A percentile compares a stretch with the other conserved stretches of the same genome.
These are phyloP conservation scores for Tetramitus jugosus DNA, from an alignment of 208 protist species.

Conservation along the genomic window DNA sequence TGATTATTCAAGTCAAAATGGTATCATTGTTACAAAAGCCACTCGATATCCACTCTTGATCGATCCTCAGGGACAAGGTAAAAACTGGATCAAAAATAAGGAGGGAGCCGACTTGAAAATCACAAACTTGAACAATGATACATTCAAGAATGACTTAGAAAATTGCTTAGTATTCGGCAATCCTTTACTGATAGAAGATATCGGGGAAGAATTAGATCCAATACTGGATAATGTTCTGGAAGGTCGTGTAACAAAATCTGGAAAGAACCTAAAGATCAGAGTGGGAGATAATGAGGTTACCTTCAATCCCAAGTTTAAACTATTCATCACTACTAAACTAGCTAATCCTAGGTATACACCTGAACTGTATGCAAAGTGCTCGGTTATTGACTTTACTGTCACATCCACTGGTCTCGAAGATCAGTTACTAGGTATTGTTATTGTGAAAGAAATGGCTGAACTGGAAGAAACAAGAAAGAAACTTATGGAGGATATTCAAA, in stretches of 20 bases:
- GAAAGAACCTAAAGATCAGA: constrained; percentile 41
- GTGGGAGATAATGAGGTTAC: constrained; percentile 60
- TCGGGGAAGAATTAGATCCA: constrained; percentile 71
- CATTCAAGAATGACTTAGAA: constrained; percentile 56
- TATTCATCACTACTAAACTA: constrained; percentile 76
- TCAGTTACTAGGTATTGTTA: constrained; percentile 51
- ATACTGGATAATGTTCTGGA: constrained; percentile 73
- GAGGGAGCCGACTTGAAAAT: constrained; percentile 38
- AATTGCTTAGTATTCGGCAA: constrained; percentile 51
- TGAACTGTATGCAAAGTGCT: constrained; percentile 64
- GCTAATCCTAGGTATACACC: constrained; percentile 68
- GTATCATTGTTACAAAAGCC: constrained; percentile 65
- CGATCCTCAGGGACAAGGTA: constrained; percentile 73
- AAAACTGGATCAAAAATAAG: constrained; percentile 61
- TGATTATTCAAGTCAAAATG: constrained; percentile 78
- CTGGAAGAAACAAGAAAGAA: constrained; percentile 55
- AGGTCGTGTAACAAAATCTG: constrained; percentile 43
- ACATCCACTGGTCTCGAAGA: constrained; percentile 61
- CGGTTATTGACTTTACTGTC: constrained; percentile 75
- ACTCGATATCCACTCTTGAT: constrained; percentile 65
- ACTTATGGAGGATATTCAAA: constrained; percentile 53
- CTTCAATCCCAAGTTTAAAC: constrained; percentile 30
- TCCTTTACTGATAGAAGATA: constrained; percentile 69
- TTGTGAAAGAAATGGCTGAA: constrained; percentile 57
- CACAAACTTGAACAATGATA: constrained; percentile 44